phyloP scores from a whole-genome alignment of 768 basidiomycete genomes.

The Rossbeevera mucosa region DNA sequence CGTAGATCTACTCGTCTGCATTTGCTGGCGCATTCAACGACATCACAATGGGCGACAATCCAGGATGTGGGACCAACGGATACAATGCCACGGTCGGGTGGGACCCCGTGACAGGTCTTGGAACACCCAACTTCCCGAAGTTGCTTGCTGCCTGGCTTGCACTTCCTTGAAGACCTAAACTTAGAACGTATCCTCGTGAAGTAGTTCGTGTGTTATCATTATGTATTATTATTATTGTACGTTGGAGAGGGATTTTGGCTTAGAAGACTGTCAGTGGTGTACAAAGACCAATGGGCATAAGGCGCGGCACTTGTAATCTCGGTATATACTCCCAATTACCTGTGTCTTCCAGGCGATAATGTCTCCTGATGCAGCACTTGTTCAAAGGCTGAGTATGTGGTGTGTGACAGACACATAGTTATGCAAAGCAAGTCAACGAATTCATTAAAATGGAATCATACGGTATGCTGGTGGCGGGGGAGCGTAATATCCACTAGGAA shows the following conservation, averaged over 20 bases:
- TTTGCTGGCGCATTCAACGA: constrained; percentile 19
- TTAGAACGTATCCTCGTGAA: background rate
- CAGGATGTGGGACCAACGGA: constrained; percentile 27
- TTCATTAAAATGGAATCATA: background rate
- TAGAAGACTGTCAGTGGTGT: background rate
- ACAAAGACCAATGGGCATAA: background rate
- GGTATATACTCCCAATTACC: background rate
- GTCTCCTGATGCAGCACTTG: background rate
- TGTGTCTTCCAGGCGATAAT: background rate
- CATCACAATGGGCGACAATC: constrained; percentile 20
- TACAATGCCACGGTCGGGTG: constrained; percentile 23
- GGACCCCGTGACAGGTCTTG: constrained; percentile 35
- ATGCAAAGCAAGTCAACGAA: background rate
- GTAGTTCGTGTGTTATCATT: background rate
- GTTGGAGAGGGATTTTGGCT: background rate
- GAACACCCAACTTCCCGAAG: constrained; percentile 45
- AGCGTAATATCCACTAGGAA: background rate
- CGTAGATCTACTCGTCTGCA: constrained; percentile 16
- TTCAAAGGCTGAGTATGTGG: background rate
- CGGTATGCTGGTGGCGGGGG: background rate
- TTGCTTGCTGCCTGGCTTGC: constrained; percentile 40
- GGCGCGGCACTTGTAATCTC: background rate
- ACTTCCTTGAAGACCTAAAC: constrained; percentile 29
- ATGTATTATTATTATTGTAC: background rate
- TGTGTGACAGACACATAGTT: background rate